Evolutionary conservation across 1,139 yeast species (phyloP).

Genomic region (Komagataea norvegica): DNA sequence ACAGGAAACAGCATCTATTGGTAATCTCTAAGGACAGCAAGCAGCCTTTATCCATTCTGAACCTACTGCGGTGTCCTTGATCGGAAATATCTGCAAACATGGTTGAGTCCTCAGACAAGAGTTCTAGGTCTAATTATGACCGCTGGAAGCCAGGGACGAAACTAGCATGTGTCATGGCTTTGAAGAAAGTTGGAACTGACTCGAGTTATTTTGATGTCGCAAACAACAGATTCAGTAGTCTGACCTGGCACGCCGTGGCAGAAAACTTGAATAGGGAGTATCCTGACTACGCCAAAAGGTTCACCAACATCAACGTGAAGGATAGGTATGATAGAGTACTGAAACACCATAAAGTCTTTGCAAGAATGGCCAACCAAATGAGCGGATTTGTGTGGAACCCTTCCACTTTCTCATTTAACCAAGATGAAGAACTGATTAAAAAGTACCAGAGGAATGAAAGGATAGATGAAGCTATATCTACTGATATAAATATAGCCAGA

Average conservation of each 20-base stretch:
- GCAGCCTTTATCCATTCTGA: no score
- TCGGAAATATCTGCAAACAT: no score
- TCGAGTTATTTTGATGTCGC: constrained; percentile 17
- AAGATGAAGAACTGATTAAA: constrained; percentile 9
- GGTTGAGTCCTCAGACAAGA: no score
- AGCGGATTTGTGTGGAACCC: constrained; percentile 24
- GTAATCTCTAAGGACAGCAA: no score
- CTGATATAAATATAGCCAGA: constrained; percentile 18
- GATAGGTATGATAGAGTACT: constrained; percentile 25
- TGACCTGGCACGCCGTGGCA: constrained; percentile 26
- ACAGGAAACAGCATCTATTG: no score
- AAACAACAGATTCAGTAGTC: constrained; percentile 15
- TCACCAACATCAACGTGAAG: constrained; percentile 26
- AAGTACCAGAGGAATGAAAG: constrained; percentile 14
- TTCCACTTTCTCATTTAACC: constrained; percentile 18
- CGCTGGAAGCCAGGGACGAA: constrained; percentile 27
- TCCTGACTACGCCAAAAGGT: constrained; percentile 23
- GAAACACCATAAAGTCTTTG: constrained; percentile 24
- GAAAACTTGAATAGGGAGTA: constrained; percentile 24
- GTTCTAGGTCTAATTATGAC: constrained; percentile 25
- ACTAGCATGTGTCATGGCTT: constrained; percentile 24
- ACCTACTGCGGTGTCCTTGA: no score
- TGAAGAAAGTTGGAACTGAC: constrained; percentile 16
- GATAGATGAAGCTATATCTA: constrained; percentile 12
- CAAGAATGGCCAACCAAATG: constrained; percentile 18